phyloP scores from a whole-genome alignment of 257 asterid species.

The Solanum pinnatisectum region DNA sequence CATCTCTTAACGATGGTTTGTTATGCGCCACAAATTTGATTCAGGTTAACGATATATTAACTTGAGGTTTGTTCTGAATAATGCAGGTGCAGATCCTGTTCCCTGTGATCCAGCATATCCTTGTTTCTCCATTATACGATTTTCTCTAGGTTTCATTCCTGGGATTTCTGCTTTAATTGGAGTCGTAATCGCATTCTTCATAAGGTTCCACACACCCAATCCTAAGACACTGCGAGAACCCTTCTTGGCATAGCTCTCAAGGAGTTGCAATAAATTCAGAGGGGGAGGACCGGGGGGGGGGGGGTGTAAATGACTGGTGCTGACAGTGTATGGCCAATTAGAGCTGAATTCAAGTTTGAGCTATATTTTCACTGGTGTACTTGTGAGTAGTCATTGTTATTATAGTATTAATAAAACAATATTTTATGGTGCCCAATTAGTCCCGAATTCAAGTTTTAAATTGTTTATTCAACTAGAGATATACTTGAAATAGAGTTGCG shows the following conservation, averaged over 20 bases:
- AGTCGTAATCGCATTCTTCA: background rate
- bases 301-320: background rate
- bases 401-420: background rate
- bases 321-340: background rate
- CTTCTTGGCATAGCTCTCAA: background rate
- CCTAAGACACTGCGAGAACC: background rate
- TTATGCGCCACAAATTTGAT: background rate
- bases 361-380: background rate
- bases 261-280: background rate
- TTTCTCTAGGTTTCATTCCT: slow-evolving; percentile 5
- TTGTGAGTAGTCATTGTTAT: background rate
- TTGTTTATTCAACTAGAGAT: background rate
- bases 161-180: slow-evolving; percentile 1
- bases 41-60: background rate
- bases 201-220: background rate
- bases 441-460: background rate
- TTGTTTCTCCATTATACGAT: background rate
- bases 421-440: background rate
- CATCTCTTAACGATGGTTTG: background rate
- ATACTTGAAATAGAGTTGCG: background rate
- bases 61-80: background rate
- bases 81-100: slow-evolving; percentile 1
- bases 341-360: background rate
- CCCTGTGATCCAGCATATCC: slow-evolving; percentile 1
- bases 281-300: no score